Conservation (phyloP, 306 rosid species). For the Prinsepia uniflora region DNA sequence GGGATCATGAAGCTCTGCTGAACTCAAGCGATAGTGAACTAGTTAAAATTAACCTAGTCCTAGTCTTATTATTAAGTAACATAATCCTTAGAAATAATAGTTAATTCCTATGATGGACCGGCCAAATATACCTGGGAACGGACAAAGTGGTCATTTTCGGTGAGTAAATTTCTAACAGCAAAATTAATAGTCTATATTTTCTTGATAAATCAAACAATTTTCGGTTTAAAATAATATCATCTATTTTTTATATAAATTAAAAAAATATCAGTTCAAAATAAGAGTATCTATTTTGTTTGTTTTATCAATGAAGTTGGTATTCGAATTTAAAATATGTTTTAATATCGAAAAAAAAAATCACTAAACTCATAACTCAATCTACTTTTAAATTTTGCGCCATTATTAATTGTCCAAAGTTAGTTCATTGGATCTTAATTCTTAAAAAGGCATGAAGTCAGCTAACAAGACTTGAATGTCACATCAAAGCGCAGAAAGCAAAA, state of each 20-base stretch:
- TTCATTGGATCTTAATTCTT: neutral
- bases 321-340: no score
- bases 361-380: no score
- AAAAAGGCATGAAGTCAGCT: conserved; percentile 10
- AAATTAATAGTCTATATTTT: neutral
- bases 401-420: neutral
- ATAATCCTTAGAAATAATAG: neutral
- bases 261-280: no score
- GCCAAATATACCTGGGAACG: neutral
- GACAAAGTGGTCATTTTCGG: conserved; percentile 13
- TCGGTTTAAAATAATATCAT: neutral
- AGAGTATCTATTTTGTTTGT: no score
- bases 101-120: neutral
- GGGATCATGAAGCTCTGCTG: neutral
- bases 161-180: neutral
- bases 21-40: neutral
- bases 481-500: neutral
- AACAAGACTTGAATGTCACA: no score
- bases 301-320: no score
- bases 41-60: neutral
- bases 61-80: neutral
- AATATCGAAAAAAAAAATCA: no score
- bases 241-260: no score
- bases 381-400: neutral
- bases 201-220: conserved; percentile 1